A percentile compares a stretch with the other conserved stretches of the same genome.
These are phyloP conservation scores for Populus hybrid DNA, from an alignment of 441 rosid species.

Conservation along the genomic window DNA sequence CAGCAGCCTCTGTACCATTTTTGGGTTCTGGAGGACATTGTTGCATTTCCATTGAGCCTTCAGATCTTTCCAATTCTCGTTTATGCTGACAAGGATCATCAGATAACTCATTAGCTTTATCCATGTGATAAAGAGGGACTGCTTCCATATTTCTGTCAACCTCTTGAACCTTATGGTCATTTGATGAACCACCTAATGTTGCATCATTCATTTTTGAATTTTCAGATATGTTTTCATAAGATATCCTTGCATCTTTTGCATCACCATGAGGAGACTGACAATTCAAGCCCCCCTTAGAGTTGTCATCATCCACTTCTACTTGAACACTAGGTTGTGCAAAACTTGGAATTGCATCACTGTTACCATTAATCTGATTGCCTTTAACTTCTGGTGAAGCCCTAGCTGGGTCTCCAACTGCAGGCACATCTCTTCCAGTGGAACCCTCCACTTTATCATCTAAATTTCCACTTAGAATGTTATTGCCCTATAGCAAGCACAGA, in stretches of 20 bases:
- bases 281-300: constrained; percentile 23
- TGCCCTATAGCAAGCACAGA: constrained; percentile 38
- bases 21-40: constrained; percentile 38
- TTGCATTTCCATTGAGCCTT: constrained; percentile 29
- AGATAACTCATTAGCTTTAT: constrained; percentile 28
- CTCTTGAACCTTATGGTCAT: constrained; percentile 33
- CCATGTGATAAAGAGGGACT: constrained; percentile 31
- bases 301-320: constrained; percentile 30
- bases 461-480: constrained; percentile 24
- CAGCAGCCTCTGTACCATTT: constrained; percentile 28
- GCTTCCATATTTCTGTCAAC: constrained; percentile 38
- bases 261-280: constrained; percentile 33
- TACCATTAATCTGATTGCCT: constrained; percentile 31
- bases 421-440: constrained; percentile 30
- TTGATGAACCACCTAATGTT: constrained; percentile 29
- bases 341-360: constrained; percentile 18
- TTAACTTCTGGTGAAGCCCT: constrained; percentile 26
- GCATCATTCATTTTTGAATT: constrained; percentile 31
- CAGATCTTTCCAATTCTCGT: constrained; percentile 34
- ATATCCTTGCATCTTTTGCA: constrained; percentile 28
- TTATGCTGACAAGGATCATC: constrained; percentile 26
- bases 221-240: constrained; percentile 27
- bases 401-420: constrained; percentile 22
- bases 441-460: constrained; percentile 25
- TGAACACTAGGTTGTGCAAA: constrained; percentile 30